Conservation (phyloP, 352 stramenopile species). For the Peronospora tabacina region DNA sequence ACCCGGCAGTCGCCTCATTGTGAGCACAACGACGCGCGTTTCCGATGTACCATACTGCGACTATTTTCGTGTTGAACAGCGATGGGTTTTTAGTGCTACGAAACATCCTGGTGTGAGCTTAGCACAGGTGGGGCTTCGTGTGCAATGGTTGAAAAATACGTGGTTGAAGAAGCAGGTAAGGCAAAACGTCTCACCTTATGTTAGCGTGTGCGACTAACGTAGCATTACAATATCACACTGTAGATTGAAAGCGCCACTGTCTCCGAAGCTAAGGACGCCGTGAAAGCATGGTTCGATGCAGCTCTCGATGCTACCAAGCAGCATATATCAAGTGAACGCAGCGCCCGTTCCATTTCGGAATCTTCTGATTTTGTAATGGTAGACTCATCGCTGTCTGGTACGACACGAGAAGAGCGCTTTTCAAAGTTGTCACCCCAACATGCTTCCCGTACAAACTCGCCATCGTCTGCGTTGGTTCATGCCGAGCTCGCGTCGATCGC, state of each 20-base stretch:
- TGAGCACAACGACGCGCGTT: conserved; percentile 66
- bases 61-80: conserved; percentile 81
- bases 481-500: neutral
- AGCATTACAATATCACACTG: conserved; percentile 1
- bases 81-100: conserved; percentile 74
- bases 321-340: neutral
- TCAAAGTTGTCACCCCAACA: conserved; percentile 1
- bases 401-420: conserved; percentile 1
- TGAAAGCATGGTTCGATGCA: conserved; percentile 42
- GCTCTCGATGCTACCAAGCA: conserved; percentile 29
- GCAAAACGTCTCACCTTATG: neutral
- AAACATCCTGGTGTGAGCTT: conserved; percentile 32
- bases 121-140: conserved; percentile 54
- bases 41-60: conserved; percentile 79
- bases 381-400: neutral
- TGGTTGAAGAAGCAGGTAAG: conserved; percentile 84
- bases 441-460: neutral
- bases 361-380: neutral
- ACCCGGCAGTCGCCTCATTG: conserved; percentile 37
- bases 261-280: conserved; percentile 56
- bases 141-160: conserved; percentile 78
- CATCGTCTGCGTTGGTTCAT: conserved; percentile 1
- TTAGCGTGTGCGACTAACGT: neutral
- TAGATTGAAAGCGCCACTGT: conserved; percentile 77
- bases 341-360: neutral